Conservation (phyloP, 1,284 basidiomycete species). For the Tylopilus sp. region DNA sequence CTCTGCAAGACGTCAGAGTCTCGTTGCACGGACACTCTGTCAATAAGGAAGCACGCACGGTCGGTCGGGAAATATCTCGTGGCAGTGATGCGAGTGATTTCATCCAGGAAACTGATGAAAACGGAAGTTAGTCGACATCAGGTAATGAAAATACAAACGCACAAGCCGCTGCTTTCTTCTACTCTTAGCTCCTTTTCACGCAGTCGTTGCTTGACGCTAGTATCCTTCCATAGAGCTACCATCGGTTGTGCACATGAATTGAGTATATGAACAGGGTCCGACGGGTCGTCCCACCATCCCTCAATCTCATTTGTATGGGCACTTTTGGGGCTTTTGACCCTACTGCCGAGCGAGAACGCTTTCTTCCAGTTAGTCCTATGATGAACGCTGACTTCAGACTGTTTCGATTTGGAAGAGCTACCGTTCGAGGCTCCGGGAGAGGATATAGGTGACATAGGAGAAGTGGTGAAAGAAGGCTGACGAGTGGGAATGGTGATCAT, state of each 20-base stretch:
- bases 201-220: conserved; percentile 54
- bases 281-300: conserved; percentile 80
- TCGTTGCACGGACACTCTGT: background rate
- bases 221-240: conserved; percentile 67
- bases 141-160: conserved; percentile 7
- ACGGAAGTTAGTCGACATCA: conserved; percentile 13
- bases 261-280: conserved; percentile 69
- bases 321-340: conserved; percentile 59
- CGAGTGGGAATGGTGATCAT: conserved; percentile 45
- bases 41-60: conserved; percentile 42
- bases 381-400: conserved; percentile 57
- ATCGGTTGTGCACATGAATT: conserved; percentile 59
- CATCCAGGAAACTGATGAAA: conserved; percentile 62
- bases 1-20: conserved; percentile 38
- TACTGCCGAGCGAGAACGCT: conserved; percentile 54
- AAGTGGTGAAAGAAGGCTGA: conserved; percentile 31
- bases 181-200: conserved; percentile 59
- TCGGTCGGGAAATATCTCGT: conserved; percentile 76
- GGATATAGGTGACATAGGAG: conserved; percentile 36
- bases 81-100: conserved; percentile 71
- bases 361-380: conserved; percentile 70
- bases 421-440: conserved; percentile 33
- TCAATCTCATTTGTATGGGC: conserved; percentile 62
- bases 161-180: conserved; percentile 81
- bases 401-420: conserved; percentile 35